Conservation (phyloP, 139 green algal genomes). For the Klebsormidium nitens region DNA sequence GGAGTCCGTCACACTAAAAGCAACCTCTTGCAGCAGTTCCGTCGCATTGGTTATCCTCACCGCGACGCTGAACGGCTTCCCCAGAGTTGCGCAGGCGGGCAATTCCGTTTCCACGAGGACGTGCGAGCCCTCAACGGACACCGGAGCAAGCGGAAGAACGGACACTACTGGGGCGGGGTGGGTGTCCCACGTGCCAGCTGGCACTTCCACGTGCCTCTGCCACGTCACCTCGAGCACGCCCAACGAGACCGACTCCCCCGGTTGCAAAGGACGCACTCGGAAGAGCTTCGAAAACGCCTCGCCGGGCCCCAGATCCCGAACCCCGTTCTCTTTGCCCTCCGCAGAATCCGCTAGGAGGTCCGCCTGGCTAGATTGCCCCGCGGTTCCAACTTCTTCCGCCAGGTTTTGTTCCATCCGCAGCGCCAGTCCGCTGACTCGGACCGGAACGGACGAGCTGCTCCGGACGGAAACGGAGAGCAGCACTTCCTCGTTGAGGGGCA, state of each 20-base stretch:
- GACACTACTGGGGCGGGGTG: slow-evolving; percentile 1
- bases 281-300: slow-evolving; percentile 2
- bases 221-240: too few species aligned
- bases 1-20: slow-evolving; percentile 13
- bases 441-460: background rate
- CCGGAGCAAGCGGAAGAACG: slow-evolving; percentile 1
- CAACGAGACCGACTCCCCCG: too few species aligned
- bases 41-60: slow-evolving; percentile 17
- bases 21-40: slow-evolving; percentile 17
- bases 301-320: background rate
- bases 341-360: background rate
- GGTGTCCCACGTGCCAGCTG: background rate
- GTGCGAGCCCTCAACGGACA: slow-evolving; percentile 2
- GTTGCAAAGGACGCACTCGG: too few species aligned
- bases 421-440: background rate
- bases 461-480: slow-evolving; percentile 2
- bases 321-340: background rate
- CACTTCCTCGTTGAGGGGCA: slow-evolving; percentile 9
- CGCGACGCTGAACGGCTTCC: slow-evolving; percentile 15
- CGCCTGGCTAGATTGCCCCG: too few species aligned
- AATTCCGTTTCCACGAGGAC: slow-evolving; percentile 7
- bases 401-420: background rate
- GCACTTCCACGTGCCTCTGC: too few species aligned
- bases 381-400: background rate
- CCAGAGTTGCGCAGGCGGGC: slow-evolving; percentile 9